Base-by-base conservation (phyloP, 83 land plant species). In the Diphasiastrum complanatum region DNA sequence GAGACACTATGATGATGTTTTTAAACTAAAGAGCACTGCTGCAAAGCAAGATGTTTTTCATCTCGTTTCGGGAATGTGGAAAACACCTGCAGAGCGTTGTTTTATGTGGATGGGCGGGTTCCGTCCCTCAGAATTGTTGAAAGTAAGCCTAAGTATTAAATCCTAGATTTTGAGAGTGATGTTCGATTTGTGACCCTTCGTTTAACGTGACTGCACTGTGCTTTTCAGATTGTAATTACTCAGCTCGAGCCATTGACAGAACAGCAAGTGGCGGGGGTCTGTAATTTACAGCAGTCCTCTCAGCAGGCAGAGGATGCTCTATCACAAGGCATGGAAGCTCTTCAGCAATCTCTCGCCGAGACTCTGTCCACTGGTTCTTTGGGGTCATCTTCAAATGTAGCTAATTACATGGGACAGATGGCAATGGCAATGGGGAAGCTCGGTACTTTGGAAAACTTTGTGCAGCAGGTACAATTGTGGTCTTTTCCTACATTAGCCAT, bases 21-120 rank as follows among this genome's bases (percentile, higher is more conserved):
- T 79, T 30, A 67, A 78, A 64, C 72, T 85, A 16, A 85, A 85
- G 60, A 55, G 77, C 32, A 70, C 34, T 46, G 89, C 86, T 49
- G 80, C 89, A 8, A 84, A 84, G 38, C 66, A 79, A 25, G 88
- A 81, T 68, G 85, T 78, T 51, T 84, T 84, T 56, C 87, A 85
- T 69, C 52, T 85, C 34, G 63, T 85, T 45, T 81, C 83, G 4
- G 89, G 89, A 67, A 85, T 85, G 89, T 85, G 89, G 89, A 85
- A 85, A 46, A 85, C 89, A 36, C 89, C 89, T 33, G 89, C 86
- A 26, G 89, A 85, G 35, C 71, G 89, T 51, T 85, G 89, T 50
- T 85, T 85, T 31, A n/a, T 85, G 65, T 85, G 89, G 89, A 65
- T 85, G 60, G 89, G 89, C n/a, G 89, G 89, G 20, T 85, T 85